phyloP scores from a whole-genome alignment of 2,329 filamentous ascomycete genomes.

The Chaetomiaceae sp. region DNA sequence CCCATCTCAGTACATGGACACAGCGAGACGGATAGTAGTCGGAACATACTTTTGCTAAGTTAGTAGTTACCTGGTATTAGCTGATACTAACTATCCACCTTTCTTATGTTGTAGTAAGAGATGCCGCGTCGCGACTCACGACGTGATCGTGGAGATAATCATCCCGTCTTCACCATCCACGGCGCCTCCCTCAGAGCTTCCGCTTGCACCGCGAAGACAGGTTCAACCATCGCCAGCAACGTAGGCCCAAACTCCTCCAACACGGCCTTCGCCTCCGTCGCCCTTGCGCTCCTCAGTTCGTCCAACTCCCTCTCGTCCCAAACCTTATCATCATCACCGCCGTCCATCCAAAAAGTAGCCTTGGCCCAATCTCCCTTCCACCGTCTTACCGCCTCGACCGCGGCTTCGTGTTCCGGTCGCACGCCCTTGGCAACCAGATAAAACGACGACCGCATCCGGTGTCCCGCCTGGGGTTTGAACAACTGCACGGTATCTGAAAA shows the following conservation, averaged over 20 bases:
- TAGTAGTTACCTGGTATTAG: too few relatives aligned
- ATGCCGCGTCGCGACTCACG: too few relatives aligned
- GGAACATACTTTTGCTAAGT: too few relatives aligned
- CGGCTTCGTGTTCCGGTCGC: constrained; percentile 27
- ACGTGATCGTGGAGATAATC: too few relatives aligned
- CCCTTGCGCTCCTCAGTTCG: constrained; percentile 1
- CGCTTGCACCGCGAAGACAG: constrained; percentile 33
- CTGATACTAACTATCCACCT: too few relatives aligned
- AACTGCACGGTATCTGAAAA: constrained; percentile 36
- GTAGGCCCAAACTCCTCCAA: constrained; percentile 32
- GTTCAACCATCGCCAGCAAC: constrained; percentile 28
- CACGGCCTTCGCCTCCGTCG: constrained; percentile 20
- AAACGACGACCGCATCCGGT: constrained; percentile 43
- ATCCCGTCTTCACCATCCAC: too few relatives aligned
- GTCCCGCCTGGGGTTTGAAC: constrained; percentile 38
- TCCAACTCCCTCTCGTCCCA: constrained; percentile 3
- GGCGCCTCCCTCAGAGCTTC: constrained; percentile 27
- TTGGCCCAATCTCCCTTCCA: constrained; percentile 38
- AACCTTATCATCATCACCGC: constrained; percentile 24
- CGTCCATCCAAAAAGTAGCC: constrained; percentile 32
- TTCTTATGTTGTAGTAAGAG: too few relatives aligned
- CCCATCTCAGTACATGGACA: too few relatives aligned
- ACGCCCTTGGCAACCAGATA: constrained; percentile 46
- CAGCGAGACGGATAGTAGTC: too few relatives aligned
- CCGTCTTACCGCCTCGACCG: constrained; percentile 29